These are phyloP conservation scores for Inonotus hispidus DNA, from an alignment of 1,284 basidiomycete genomes.

Conservation along the genomic window DNA sequence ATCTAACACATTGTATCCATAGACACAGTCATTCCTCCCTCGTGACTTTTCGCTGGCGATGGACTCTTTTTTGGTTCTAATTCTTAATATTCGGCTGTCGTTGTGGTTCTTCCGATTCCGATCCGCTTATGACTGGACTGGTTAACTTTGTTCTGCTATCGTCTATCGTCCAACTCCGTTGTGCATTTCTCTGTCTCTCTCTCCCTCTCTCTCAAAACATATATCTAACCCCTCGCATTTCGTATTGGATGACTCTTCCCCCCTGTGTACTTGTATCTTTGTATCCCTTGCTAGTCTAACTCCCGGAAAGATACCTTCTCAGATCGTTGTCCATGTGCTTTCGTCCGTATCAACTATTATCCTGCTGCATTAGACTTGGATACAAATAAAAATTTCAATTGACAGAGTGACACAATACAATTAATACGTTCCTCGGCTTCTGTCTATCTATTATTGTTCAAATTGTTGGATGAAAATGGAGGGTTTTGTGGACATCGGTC, in stretches of 20 bases:
- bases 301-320: not conserved
- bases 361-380: not conserved
- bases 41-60: constrained; percentile 21
- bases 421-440: not conserved
- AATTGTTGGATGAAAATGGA: not conserved
- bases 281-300: not conserved
- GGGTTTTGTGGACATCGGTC: not conserved
- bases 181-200: too few relatives aligned
- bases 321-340: not conserved
- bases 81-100: constrained; percentile 17
- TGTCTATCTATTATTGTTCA: not conserved
- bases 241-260: constrained; percentile 9
- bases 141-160: constrained; percentile 11
- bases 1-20: constrained; percentile 80
- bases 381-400: not conserved
- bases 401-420: not conserved
- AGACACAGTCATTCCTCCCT: constrained; percentile 21
- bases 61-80: constrained; percentile 13
- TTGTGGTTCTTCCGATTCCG: constrained; percentile 15
- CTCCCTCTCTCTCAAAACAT: too few relatives aligned
- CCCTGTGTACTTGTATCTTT: constrained; percentile 7
- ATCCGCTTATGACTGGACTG: constrained; percentile 19
- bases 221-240: constrained; percentile 7
- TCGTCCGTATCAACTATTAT: not conserved
- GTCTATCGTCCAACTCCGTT: constrained; percentile 16